Percentiles rank a stretch among this genome's conserved stretches.
Evolutionary conservation across 1,139 yeast genomes (phyloP).

Genomic region (Sugiyamaella paludigena): DNA sequence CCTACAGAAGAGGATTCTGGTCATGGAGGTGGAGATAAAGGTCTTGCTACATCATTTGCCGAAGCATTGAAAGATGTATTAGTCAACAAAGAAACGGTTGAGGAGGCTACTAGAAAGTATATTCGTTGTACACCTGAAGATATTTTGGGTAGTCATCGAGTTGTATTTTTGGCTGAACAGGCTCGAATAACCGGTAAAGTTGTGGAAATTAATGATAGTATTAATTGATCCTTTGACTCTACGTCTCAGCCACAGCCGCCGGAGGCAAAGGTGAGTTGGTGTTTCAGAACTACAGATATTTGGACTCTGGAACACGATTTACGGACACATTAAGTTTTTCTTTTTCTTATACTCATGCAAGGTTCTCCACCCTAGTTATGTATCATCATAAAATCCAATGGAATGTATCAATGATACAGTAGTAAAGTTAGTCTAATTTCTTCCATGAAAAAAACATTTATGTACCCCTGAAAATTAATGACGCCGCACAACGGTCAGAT

Average conservation of each 20-base stretch:
- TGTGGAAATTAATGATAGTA: slow-evolving; percentile 16
- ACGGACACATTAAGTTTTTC: too few relatives aligned
- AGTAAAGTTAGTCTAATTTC: too few relatives aligned
- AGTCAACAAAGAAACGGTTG: slow-evolving; percentile 20
- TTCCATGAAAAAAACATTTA: too few relatives aligned
- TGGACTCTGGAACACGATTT: too few relatives aligned
- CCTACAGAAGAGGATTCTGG: slow-evolving; percentile 27
- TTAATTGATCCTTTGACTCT: slow-evolving; percentile 6
- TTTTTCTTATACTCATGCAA: too few relatives aligned
- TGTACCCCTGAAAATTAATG: too few relatives aligned
- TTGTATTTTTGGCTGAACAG: slow-evolving; percentile 32
- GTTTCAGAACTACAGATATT: too few relatives aligned
- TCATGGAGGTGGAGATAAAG: slow-evolving; percentile 34
- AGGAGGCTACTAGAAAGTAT: slow-evolving; percentile 24
- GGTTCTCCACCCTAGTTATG: too few relatives aligned
- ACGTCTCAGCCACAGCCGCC: neutral
- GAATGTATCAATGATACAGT: too few relatives aligned
- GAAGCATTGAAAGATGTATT: slow-evolving; percentile 25
- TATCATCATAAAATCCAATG: too few relatives aligned
- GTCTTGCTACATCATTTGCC: slow-evolving; percentile 31
- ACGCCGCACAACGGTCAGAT: too few relatives aligned
- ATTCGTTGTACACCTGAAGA: slow-evolving; percentile 31
- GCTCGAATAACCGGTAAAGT: slow-evolving; percentile 25
- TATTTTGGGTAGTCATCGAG: slow-evolving; percentile 27
- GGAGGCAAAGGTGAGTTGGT: neutral